phyloP scores from a whole-genome alignment of 2,329 filamentous ascomycete genomes.

The Fusarium nisikadoi region DNA sequence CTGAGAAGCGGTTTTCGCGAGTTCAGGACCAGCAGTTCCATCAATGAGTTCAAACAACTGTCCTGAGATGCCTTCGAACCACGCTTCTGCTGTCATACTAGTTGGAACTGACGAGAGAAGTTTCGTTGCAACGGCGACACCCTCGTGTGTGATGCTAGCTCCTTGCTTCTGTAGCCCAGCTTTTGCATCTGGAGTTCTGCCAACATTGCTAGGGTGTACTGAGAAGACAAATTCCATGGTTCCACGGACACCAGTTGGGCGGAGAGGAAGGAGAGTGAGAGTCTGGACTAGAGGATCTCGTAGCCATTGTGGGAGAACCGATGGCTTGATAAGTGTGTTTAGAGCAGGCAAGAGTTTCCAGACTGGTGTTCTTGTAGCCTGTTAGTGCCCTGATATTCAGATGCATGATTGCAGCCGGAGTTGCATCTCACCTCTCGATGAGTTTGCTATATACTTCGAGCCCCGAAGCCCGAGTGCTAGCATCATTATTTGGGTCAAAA shows the following conservation, averaged over 20 bases:
- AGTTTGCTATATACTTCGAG: constrained; percentile 57
- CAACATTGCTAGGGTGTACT: constrained; percentile 67
- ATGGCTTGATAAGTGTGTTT: constrained; percentile 72
- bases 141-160: constrained; percentile 74
- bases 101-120: constrained; percentile 70
- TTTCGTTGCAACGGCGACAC: constrained; percentile 70
- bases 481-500: constrained; percentile 57
- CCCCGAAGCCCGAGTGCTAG: constrained; percentile 49
- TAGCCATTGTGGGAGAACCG: constrained; percentile 68
- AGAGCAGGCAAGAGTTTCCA: constrained; percentile 69
- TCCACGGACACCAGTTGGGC: constrained; percentile 71
- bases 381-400: constrained; percentile 1
- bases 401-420: fast-evolving
- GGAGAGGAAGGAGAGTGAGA: constrained; percentile 70
- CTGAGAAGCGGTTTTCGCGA: constrained; percentile 52
- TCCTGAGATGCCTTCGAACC: constrained; percentile 69
- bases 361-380: constrained; percentile 48
- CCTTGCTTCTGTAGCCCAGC: constrained; percentile 64
- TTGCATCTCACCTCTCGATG: constrained; percentile 57
- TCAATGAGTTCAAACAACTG: constrained; percentile 72
- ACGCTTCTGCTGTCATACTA: constrained; percentile 63
- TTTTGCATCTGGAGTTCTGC: constrained; percentile 52
- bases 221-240: constrained; percentile 78
- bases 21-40: constrained; percentile 54
- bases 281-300: constrained; percentile 64